Percentiles rank a stretch among this genome's conserved stretches.
phyloP scores from a whole-genome alignment of 148 eudicot species.

The Chenopodium berlandieri region DNA sequence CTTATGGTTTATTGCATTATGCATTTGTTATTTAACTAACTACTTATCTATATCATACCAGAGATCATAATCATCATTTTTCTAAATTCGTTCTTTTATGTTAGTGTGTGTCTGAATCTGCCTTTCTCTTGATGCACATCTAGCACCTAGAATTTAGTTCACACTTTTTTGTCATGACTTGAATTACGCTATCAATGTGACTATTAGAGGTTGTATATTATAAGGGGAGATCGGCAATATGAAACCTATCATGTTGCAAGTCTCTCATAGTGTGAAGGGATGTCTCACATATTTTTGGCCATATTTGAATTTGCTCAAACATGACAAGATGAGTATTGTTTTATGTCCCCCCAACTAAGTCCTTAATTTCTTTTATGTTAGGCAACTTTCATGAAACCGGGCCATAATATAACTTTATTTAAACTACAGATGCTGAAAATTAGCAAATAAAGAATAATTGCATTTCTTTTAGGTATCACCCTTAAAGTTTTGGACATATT shows the following conservation, averaged over 20 bases:
- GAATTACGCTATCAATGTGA: neutral
- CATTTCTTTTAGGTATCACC: constrained; percentile 4
- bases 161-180: neutral
- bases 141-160: neutral
- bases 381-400: constrained; percentile 20
- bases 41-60: neutral
- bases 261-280: neutral
- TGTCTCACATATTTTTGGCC: neutral
- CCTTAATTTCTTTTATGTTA: constrained; percentile 13
- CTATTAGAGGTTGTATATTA: neutral
- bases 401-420: neutral
- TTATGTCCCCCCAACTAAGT: constrained; percentile 13
- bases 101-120: neutral
- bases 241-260: neutral
- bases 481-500: neutral
- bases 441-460: neutral
- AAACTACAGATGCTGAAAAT: neutral
- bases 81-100: neutral
- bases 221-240: neutral
- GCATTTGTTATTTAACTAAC: neutral
- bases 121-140: neutral
- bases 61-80: neutral
- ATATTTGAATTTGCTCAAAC: neutral
- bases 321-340: constrained; percentile 9
- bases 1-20: neutral